Conservation (phyloP, 352 stramenopile genomes). For the Phytophthora hibernalis region DNA sequence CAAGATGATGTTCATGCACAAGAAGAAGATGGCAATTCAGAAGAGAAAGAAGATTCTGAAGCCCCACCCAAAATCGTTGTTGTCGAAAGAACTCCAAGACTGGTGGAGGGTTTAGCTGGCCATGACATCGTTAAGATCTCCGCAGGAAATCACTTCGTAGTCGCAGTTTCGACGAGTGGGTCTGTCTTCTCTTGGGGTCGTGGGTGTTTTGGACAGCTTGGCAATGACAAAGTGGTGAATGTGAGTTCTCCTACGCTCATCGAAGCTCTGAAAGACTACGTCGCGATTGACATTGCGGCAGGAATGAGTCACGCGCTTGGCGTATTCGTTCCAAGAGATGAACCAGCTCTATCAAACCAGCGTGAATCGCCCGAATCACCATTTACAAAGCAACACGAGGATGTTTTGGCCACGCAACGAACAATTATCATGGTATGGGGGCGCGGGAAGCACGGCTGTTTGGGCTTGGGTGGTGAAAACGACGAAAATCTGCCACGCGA, state of each 20-base stretch:
- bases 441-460: constrained; percentile 41
- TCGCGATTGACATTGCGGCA: constrained; percentile 54
- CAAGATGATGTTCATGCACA: not conserved
- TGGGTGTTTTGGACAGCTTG: constrained; percentile 67
- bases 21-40: constrained; percentile 1
- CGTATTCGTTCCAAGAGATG: constrained; percentile 39
- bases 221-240: constrained; percentile 33
- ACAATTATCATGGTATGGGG: constrained; percentile 66
- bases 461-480: constrained; percentile 58
- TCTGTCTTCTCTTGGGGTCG: constrained; percentile 68
- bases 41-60: constrained; percentile 13
- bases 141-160: constrained; percentile 70
- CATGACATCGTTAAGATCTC: constrained; percentile 50
- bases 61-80: constrained; percentile 15
- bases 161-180: constrained; percentile 50
- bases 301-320: constrained; percentile 61
- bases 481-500: constrained; percentile 46
- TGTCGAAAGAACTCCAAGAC: constrained; percentile 31
- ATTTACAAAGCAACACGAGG: not conserved
- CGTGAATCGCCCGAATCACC: not conserved
- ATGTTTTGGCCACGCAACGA: constrained; percentile 28
- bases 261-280: constrained; percentile 29
- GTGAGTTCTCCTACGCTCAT: constrained; percentile 37
- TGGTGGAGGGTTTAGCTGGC: constrained; percentile 27
- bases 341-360: not conserved